Evolutionary conservation across 768 basidiomycete species (phyloP).

Genomic region (Leccinum pellstonianum): DNA sequence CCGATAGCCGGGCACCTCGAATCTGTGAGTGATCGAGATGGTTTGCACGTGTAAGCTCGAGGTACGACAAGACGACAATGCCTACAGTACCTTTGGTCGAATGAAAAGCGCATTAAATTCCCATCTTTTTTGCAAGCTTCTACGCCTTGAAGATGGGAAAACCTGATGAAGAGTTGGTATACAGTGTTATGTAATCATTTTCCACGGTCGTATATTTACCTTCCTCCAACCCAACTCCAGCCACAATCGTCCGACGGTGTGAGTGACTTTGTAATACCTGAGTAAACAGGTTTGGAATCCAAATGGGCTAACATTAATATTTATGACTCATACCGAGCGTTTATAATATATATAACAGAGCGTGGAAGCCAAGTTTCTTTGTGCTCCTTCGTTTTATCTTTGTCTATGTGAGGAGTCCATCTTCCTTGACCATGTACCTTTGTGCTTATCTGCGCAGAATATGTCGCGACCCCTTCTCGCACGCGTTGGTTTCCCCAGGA

Average conservation of each 20-base stretch:
- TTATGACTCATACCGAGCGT: neutral
- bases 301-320: neutral
- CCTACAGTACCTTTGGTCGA: slow-evolving; percentile 86
- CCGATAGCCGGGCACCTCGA: slow-evolving; percentile 63
- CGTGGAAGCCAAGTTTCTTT: neutral
- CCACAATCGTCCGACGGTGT: too few relatives aligned
- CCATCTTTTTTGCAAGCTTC: too few relatives aligned
- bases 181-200: too few relatives aligned
- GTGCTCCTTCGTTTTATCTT: neutral
- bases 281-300: too few relatives aligned
- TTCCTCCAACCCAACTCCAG: too few relatives aligned
- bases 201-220: too few relatives aligned
- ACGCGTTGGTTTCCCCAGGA: neutral
- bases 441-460: neutral
- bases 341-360: neutral
- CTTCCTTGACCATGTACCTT: neutral
- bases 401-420: neutral
- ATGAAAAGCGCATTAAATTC: slow-evolving; percentile 52
- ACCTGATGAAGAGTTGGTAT: too few relatives aligned
- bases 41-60: neutral
- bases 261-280: too few relatives aligned
- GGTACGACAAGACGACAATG: neutral
- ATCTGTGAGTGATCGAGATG: slow-evolving; percentile 49
- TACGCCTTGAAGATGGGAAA: too few relatives aligned
- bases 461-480: neutral